Conservation (phyloP, 1,284 basidiomycete genomes). For the Pisolithus thermaeus region DNA sequence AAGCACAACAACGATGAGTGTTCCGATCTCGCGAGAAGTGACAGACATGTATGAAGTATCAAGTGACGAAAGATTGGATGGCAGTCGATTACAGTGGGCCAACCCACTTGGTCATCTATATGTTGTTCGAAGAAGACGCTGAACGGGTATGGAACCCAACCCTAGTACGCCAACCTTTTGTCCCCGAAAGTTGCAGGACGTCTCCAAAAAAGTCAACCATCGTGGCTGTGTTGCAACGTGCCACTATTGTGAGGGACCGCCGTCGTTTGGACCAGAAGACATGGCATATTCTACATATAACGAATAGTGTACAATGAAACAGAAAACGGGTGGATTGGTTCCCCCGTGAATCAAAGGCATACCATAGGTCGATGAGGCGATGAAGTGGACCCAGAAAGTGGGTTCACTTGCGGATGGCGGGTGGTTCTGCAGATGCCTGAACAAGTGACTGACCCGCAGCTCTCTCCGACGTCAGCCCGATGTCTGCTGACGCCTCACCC, state of each 20-base stretch:
- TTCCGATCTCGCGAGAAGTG: slow-evolving; percentile 77
- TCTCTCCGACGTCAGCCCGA: slow-evolving; percentile 63
- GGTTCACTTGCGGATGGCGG: neutral
- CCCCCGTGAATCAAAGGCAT: too few relatives aligned
- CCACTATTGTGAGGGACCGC: neutral
- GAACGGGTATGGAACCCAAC: neutral
- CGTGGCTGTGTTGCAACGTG: neutral
- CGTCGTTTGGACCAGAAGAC: too few relatives aligned
- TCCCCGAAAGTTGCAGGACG: neutral
- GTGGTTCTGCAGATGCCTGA: neutral
- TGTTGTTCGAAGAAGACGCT: neutral
- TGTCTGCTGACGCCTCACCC: slow-evolving; percentile 25
- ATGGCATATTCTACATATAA: too few relatives aligned
- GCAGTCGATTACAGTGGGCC: neutral
- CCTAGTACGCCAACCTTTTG: too few relatives aligned
- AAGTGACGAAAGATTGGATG: neutral
- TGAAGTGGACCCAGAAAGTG: neutral
- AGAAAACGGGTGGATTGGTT: neutral
- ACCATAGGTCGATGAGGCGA: too few relatives aligned
- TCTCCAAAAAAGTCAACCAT: neutral
- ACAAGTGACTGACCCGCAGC: neutral
- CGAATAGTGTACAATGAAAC: neutral
- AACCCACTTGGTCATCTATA: neutral
- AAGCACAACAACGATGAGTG: slow-evolving; percentile 90
- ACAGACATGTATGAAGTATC: slow-evolving; percentile 39